phyloP scores from a whole-genome alignment of 345 rosid species.

The Xanthoceras sorbifolium region DNA sequence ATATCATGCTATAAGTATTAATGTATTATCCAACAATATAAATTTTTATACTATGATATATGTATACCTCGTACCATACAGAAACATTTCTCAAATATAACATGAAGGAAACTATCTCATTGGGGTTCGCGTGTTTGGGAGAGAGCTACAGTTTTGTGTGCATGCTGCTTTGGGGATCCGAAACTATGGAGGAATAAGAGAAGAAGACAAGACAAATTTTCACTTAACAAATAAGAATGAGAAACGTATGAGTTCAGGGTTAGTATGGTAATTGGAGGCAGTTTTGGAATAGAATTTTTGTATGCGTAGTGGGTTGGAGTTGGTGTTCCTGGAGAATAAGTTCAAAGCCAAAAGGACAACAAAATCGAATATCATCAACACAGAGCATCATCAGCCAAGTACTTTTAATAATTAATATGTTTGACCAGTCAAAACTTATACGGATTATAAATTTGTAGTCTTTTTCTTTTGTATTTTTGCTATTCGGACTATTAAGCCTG shows the following conservation, averaged over 20 bases:
- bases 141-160: neutral
- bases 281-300: neutral
- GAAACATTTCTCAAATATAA: neutral
- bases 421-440: neutral
- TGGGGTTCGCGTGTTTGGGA: conserved; percentile 16
- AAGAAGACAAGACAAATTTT: neutral
- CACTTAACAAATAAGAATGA: too few relatives aligned
- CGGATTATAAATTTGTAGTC: neutral
- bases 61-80: too few relatives aligned
- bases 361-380: neutral
- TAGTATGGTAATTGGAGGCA: neutral
- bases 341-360: neutral
- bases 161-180: neutral
- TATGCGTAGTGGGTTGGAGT: neutral
- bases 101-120: neutral
- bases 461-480: neutral
- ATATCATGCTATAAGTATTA: neutral
- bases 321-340: neutral
- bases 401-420: neutral
- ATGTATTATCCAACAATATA: too few relatives aligned
- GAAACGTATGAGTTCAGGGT: neutral
- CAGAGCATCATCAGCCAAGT: neutral
- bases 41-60: too few relatives aligned
- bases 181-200: neutral
- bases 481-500: neutral